Base-by-base conservation (phyloP, 495 filamentous ascomycete genomes). In the Parmelia sp. region DNA sequence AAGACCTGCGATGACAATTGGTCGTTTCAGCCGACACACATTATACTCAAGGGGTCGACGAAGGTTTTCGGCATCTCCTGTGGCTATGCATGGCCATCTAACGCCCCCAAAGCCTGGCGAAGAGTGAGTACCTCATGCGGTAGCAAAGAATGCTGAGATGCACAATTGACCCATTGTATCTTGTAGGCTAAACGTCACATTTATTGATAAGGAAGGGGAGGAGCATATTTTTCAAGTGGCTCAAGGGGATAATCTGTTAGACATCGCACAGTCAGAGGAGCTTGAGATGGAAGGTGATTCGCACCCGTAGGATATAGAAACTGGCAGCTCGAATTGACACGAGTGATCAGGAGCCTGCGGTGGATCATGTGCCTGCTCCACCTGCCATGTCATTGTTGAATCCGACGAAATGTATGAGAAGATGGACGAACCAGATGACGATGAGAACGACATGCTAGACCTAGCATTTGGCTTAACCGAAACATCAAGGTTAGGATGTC, bases 371-470 rank as follows among this genome's bases (percentile, higher is more conserved):
- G 94, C 95, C 66, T 98, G 94, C 74, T 96, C 91, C 65, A 98
- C 94, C 2, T 98, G 94, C 78, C 94, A 98, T 78, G 88, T 97
- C 57, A 96, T 98, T 60, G 90, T 98, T 49, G 80, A 87, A 63
- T 86, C 90, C 70, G 83, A 90, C 6, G 88, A 86, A 21, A 83
- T 89, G 80, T 97, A 91, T 73, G 94, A 97, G 67, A 87, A 86
- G 77, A 93, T 97, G 79, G 83, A 87, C 55, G 95, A 97, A 76
- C 90, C 94, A 21, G 87, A 88, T 47, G 94, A 98, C 73, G 95
- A 98, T 73, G 94, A 98, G 83, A 97, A 97, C 74, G 94, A 98
- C 76, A 98, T 98, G 94, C 79, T 98, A 69, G 94, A 98, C 74
- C 74, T 97, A 65, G 94, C 94, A 0, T 98, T 98, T 74, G 94